phyloP scores from a whole-genome alignment of 192 early-diverging fungal species.

The Radiomyces spectabilis region DNA sequence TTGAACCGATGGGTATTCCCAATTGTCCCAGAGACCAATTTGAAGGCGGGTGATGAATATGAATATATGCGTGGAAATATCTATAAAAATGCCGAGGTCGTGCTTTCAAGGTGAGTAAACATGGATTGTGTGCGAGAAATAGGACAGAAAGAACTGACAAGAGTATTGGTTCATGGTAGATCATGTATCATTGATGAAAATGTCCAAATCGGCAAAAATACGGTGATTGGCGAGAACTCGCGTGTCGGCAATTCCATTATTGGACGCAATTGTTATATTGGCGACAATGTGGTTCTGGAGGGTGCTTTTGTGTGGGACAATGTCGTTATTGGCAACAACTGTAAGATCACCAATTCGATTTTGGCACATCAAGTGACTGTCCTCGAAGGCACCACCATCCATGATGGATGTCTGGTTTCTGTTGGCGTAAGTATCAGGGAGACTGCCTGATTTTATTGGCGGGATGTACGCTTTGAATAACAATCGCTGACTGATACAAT shows the following conservation, averaged over 20 bases:
- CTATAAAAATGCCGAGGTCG: slow-evolving; percentile 76
- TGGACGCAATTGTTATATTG: slow-evolving; percentile 77
- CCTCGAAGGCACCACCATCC: slow-evolving; percentile 55
- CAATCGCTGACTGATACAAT: no score
- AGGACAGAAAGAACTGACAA: neutral
- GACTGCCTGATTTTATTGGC: no score
- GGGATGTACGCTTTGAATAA: no score
- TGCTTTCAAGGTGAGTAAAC: slow-evolving; percentile 50
- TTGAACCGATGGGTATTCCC: slow-evolving; percentile 92
- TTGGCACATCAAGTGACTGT: slow-evolving; percentile 67
- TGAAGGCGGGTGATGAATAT: slow-evolving; percentile 62
- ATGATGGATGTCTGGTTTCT: slow-evolving; percentile 67
- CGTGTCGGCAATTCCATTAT: slow-evolving; percentile 73
- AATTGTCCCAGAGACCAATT: slow-evolving; percentile 84
- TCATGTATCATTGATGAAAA: slow-evolving; percentile 62
- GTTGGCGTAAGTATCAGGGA: slow-evolving; percentile 41
- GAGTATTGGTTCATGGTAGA: slow-evolving; percentile 31
- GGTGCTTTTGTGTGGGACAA: slow-evolving; percentile 85
- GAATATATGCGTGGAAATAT: slow-evolving; percentile 70
- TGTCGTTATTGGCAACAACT: slow-evolving; percentile 59
- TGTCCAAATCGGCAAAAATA: slow-evolving; percentile 74
- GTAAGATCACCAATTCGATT: slow-evolving; percentile 61
- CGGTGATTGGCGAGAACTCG: slow-evolving; percentile 68
- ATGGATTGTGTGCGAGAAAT: no score
- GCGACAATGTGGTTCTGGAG: slow-evolving; percentile 67